phyloP scores from a whole-genome alignment of 169 alveolate genomes.

The Babesia ovis region DNA sequence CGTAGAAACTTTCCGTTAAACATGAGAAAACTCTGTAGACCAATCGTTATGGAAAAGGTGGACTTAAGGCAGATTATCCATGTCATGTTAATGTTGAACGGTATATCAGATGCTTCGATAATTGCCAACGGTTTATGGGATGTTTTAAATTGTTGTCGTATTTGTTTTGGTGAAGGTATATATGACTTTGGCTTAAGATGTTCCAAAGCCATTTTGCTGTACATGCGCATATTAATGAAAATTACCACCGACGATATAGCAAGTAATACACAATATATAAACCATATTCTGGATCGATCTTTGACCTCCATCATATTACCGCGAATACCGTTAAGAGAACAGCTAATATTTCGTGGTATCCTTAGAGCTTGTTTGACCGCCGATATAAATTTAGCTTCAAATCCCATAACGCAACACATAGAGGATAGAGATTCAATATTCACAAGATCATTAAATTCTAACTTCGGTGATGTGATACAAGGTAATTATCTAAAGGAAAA shows the following conservation, averaged over 20 bases:
- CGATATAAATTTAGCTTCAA: background rate
- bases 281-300: background rate
- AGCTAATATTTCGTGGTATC: background rate
- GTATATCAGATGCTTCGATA: constrained; percentile 92
- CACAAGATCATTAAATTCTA: background rate
- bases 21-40: constrained; percentile 90
- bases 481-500: constrained; percentile 1
- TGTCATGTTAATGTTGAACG: constrained; percentile 94
- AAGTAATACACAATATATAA: background rate
- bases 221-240: constrained; percentile 66
- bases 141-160: constrained; percentile 92
- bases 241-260: too few relatives aligned
- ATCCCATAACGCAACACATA: background rate
- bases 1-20: constrained; percentile 96
- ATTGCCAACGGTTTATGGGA: constrained; percentile 93
- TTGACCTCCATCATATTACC: background rate
- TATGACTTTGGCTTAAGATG: constrained; percentile 99
- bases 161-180: constrained; percentile 93
- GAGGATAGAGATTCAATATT: background rate
- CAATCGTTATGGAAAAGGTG: constrained; percentile 91
- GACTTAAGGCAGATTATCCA: constrained; percentile 87
- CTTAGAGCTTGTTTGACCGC: background rate
- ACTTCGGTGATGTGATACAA: background rate
- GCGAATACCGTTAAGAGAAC: background rate
- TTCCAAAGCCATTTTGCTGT: constrained; percentile 90